phyloP scores from a whole-genome alignment of 805 yeast species.

The Schwanniomyces polymorphus region DNA sequence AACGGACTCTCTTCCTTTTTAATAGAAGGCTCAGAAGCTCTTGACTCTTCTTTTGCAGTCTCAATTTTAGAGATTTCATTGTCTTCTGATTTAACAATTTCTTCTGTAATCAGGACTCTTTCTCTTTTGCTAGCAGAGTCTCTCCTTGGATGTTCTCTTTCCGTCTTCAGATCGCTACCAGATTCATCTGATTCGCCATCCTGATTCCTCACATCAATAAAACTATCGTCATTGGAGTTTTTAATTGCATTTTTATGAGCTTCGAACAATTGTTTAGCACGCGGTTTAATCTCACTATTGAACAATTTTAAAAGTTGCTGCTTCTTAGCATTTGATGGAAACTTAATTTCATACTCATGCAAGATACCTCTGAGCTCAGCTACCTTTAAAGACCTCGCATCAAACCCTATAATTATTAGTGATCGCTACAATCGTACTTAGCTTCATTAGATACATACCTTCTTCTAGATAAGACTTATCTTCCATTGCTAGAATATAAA shows the following conservation, averaged over 20 bases:
- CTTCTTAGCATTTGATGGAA: constrained; percentile 67
- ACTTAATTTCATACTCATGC: constrained; percentile 58
- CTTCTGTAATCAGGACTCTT: constrained; percentile 1
- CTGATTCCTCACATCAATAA: constrained; percentile 11
- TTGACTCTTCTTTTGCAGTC: not conserved
- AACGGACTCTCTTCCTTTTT: constrained; percentile 15
- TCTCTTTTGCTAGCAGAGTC: constrained; percentile 9
- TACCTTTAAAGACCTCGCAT: constrained; percentile 64
- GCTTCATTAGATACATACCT: constrained; percentile 13
- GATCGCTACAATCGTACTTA: not conserved
- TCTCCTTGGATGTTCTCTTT: constrained; percentile 2
- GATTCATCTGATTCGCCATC: not conserved
- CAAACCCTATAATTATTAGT: constrained; percentile 52
- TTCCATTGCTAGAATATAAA: constrained; percentile 13
- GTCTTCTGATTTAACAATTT: constrained; percentile 1
- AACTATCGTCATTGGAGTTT: constrained; percentile 19
- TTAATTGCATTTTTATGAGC: constrained; percentile 16
- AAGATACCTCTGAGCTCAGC: constrained; percentile 71
- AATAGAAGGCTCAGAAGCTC: not conserved
- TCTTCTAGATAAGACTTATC: constrained; percentile 21
- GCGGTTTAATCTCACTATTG: constrained; percentile 51
- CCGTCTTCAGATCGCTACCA: not conserved
- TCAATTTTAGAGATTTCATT: not conserved
- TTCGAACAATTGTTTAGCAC: constrained; percentile 41
- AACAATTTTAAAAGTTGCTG: constrained; percentile 62